Evolutionary conservation across 2,329 filamentous ascomycete species (phyloP), one percentile per base, ranked within the genome.

Genomic region (Cryphonectria nitschkei): DNA sequence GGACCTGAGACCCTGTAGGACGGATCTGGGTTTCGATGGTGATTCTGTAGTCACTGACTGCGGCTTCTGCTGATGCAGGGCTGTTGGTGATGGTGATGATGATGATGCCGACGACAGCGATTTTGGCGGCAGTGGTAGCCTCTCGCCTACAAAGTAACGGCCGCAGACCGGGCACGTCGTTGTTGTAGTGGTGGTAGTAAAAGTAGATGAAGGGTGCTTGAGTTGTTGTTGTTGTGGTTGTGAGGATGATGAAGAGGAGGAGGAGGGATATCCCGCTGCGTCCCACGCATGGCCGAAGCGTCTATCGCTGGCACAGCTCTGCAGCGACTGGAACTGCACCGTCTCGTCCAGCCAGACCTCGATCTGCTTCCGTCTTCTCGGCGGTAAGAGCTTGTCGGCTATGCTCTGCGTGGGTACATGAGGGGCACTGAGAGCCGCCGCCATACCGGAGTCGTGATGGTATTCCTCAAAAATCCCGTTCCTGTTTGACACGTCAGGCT

Each of bases 301-400:
- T 26, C 56, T 65, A 19, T 65, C 71, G 22, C 39, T 61, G 11
- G 50, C 39, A 19, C 71, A 72, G 56, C 16, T 41, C 32, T 72
- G 68, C 16, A 43, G 29, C 19, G 46, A 50, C 50, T 52, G 14
- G 19, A 37, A 39, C 32, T 3, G 19, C 2, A 68, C 37, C 2
- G 50, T 39, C 63, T 72, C 71, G 66, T 63, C 50, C 11, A 68
- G 32, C 71, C 71, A 72, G n/a, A 72, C 50, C 58, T 71, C 71
- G 50, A 72, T 61, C 62, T 67, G 71, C 34, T 39, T 65, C 1
- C 69, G 71, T 54, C 62, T 29, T 43, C 26, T 64, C 32, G 62
- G 68, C 26, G 67, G 60, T 43, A 72, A 46, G 29, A 72, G 50
- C 60, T 46, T 60, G 66, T 39, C 63, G 6, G 69, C 66, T 37